phyloP scores from a whole-genome alignment of 2,329 filamentous ascomycete genomes.

The Chalaropsis thielavioides region DNA sequence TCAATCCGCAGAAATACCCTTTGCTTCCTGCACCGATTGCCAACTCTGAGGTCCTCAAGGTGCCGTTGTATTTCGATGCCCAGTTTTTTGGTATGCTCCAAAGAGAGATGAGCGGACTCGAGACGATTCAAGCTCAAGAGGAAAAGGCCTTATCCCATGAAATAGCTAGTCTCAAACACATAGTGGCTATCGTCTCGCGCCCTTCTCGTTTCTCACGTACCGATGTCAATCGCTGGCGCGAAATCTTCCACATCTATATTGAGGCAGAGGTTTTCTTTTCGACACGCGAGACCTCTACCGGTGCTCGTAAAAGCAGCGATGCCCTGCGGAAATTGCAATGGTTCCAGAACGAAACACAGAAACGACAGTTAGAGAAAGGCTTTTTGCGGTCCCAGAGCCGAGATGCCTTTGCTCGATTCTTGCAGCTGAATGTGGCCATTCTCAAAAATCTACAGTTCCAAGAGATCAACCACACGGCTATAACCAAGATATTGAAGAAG shows the following conservation, averaged over 20 bases:
- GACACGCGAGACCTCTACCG: constrained; percentile 55
- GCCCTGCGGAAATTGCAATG: constrained; percentile 54
- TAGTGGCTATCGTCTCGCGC: constrained; percentile 49
- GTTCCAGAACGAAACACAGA: constrained; percentile 55
- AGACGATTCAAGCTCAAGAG: constrained; percentile 52
- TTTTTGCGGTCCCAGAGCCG: constrained; percentile 55
- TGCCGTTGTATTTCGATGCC: constrained; percentile 61
- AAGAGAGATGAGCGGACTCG: constrained; percentile 54
- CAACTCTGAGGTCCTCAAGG: constrained; percentile 38
- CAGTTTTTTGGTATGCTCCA: constrained; percentile 70
- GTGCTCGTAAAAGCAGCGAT: constrained; percentile 47
- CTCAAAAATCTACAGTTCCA: constrained; percentile 71
- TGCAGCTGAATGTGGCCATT: constrained; percentile 59
- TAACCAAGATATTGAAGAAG: constrained; percentile 77
- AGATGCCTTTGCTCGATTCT: constrained; percentile 50
- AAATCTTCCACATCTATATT: constrained; percentile 69
- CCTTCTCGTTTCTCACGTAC: constrained; percentile 47
- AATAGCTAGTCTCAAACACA: constrained; percentile 48
- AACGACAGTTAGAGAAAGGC: constrained; percentile 40
- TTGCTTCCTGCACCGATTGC: background rate
- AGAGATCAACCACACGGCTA: constrained; percentile 65
- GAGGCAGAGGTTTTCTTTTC: constrained; percentile 74
- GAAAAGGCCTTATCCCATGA: constrained; percentile 46
- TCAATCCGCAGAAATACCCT: background rate
- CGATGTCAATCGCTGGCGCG: constrained; percentile 62